Base-by-base conservation (phyloP, 305 asterid species). In the Solanum hybrid region DNA sequence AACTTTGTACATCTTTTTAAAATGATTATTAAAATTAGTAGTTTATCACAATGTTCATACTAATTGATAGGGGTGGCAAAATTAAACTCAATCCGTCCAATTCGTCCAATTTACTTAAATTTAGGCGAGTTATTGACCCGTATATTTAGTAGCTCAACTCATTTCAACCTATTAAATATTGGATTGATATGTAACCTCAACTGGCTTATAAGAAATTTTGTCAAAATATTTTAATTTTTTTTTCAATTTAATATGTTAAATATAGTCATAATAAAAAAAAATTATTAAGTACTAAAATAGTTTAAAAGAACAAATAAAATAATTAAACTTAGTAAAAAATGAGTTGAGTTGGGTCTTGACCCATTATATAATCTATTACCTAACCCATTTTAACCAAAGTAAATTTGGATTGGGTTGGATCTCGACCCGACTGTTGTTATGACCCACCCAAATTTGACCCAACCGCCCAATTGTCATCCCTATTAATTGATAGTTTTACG, bases 391-490 rank as follows among this genome's bases (percentile, higher is more conserved):
- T 5, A 17, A 51, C 3, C 9, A 51, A 51, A 51, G 7, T 2
- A 51, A 51, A 51, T 14, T 51, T 51, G 8, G 0, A 5, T 51
- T 51, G 65, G 22, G 8, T 51, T 14, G 7, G 1, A 51, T 51
- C 8, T 15, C 15, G 8, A 51, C 3, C 1, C 65, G 22, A 51
- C 7, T 51, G 1, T 51, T 51, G 1, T 15, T 15, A 15, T 51
- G 8, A 51, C 3, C 3, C 7, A 0, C 7, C 0, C 7, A 51
- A 51, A 51, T 51, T 1, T 51, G 3, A 51, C 0, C 0, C 7
- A 11, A 11, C 3, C 3, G 8, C 1, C 3, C 65, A 51, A 51
- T 51, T 51, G 8, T 51, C 20, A 45, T 51, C 7, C 8, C 8
- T 51, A 51, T 51, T 51, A 14, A 15, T 51, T 5, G 8, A 17